These are phyloP conservation scores for Ascochyta viciae-villosae DNA, from an alignment of 2,329 filamentous ascomycete genomes.

Conservation along the genomic window DNA sequence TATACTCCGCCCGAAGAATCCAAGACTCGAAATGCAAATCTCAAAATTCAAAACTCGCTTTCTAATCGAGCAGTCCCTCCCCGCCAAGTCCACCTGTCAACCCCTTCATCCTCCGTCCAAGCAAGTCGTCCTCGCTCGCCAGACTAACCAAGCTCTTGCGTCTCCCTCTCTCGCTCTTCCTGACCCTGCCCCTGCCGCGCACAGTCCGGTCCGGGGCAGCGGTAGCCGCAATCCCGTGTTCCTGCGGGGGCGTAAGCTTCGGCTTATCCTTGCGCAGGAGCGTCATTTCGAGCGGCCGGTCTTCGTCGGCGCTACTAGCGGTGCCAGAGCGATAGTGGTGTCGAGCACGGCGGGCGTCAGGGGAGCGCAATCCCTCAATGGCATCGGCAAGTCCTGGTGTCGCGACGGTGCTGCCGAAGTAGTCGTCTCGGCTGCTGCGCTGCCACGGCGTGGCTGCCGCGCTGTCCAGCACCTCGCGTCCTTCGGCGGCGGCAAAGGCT, in stretches of 20 bases:
- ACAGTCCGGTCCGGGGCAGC: slow-evolving; percentile 5
- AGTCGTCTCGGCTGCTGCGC: slow-evolving; percentile 81
- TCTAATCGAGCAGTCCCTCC: slow-evolving; percentile 12
- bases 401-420: slow-evolving; percentile 63
- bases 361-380: slow-evolving; percentile 62
- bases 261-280: slow-evolving; percentile 36
- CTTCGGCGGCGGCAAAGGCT: slow-evolving; percentile 64
- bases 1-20: too few species aligned
- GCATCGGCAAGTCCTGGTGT: slow-evolving; percentile 77
- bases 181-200: slow-evolving; percentile 33
- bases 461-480: slow-evolving; percentile 10
- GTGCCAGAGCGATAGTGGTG: slow-evolving; percentile 59
- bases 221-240: not conserved
- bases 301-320: slow-evolving; percentile 79
- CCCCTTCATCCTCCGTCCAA: slow-evolving; percentile 57
- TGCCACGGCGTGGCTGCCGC: slow-evolving; percentile 20
- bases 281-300: slow-evolving; percentile 81
- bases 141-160: slow-evolving; percentile 54
- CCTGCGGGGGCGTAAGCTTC: slow-evolving; percentile 26
- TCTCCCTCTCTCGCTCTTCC: slow-evolving; percentile 39
- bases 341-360: slow-evolving; percentile 38
- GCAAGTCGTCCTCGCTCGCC: slow-evolving; percentile 57
- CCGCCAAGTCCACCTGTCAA: slow-evolving; percentile 53
- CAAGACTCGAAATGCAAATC: not conserved
- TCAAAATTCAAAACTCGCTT: not conserved